Base-by-base conservation (phyloP, 371 early-diverging fungal genomes). In the Thermomucor indicae-seudaticae region DNA sequence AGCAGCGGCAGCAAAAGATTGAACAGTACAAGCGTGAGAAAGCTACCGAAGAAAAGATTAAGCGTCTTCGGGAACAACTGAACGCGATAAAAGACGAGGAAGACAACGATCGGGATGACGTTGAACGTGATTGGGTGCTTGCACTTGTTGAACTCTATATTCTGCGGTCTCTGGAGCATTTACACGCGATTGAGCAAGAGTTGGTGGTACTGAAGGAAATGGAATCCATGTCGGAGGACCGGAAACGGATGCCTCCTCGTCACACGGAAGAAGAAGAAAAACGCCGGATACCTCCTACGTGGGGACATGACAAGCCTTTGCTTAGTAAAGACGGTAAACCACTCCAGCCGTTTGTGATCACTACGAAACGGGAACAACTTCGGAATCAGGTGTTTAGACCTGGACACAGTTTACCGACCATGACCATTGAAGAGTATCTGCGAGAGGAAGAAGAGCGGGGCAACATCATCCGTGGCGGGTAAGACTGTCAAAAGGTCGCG, bases 361-460 rank as follows among this genome's bases (percentile, higher is more conserved):
- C 90, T 2, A 89, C 77, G 51, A 69, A 89, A 51, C 79, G 92
- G 11, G 76, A 86, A 50, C 80, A 81, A 38, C 57, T 95, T 35
- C 78, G 69, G 53, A 75, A 91, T 32, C 76, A 81, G 22, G 97
- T 96, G 7, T 98, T 97, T 65, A 58, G 90, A 7, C 93, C 92
- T 0, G 84, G 91, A 1, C 87, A 90, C 65, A 87, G 82, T 28
- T 64, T 98, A 48, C 98, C 98, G 2, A 97, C 97, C 4, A 97
- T 97, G 97, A 78, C 94, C 0, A 86, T 98, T 47, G 98, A 98
- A 40, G 89, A 97, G 67, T 98, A 93, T 53, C 58, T 97, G 45
- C 79, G 91, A 43, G 81, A 84, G 56, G 96, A 98, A 67, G 73
- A 71, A 55, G 86, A 83, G 55, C 81, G 92, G 22, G 98, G 98